phyloP scores from a whole-genome alignment of 2,329 filamentous ascomycete genomes.

The Venturia effusa region DNA sequence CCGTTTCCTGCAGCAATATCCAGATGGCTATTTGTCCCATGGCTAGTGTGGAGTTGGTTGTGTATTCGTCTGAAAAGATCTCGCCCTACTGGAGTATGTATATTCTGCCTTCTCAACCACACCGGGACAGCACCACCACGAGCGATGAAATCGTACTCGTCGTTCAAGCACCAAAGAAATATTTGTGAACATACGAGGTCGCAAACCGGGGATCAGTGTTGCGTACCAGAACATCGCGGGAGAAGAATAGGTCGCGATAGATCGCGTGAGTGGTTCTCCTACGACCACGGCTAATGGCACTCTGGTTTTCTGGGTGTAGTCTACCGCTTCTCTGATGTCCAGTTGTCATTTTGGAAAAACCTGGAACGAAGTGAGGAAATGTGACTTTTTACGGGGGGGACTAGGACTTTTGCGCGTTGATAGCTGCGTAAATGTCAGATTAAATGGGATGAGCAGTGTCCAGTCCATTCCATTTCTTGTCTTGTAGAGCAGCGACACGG shows the following conservation, averaged over 20 bases:
- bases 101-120: not conserved
- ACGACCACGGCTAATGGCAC: not conserved
- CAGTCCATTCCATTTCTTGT: not conserved
- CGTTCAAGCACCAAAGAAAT: not conserved
- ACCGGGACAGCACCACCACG: not conserved
- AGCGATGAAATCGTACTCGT: not conserved
- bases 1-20: not conserved
- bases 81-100: not conserved
- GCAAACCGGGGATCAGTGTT: not conserved
- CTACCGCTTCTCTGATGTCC: not conserved
- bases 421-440: not conserved
- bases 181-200: not conserved
- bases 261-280: not conserved
- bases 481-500: not conserved
- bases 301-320: not conserved
- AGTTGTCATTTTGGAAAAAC: not conserved
- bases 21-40: not conserved
- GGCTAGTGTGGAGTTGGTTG: not conserved
- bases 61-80: not conserved
- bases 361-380: no score
- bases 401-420: not conserved
- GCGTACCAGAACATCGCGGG: not conserved
- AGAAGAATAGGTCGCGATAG: not conserved
- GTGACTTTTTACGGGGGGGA: no score
- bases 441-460: not conserved